A percentile compares a stretch with the other conserved stretches of the same genome.
phyloP scores from a whole-genome alignment of 208 protist species.

The Spongospora subterranea region DNA sequence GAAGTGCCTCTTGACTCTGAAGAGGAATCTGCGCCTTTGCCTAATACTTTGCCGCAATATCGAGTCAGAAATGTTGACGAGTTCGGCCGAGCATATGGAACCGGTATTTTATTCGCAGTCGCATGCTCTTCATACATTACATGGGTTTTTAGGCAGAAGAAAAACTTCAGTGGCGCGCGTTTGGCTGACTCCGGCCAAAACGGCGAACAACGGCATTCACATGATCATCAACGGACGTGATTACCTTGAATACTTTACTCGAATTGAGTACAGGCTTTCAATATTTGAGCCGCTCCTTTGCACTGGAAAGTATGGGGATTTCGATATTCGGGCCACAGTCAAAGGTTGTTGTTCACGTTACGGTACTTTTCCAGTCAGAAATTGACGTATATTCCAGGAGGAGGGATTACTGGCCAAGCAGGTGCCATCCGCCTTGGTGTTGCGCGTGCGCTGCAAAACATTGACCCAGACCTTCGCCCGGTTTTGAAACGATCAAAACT shows the following conservation, averaged over 20 bases:
- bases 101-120: not conserved
- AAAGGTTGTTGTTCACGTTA: not conserved
- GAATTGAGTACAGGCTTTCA: not conserved
- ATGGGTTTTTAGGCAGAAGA: not conserved
- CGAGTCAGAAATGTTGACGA: not conserved
- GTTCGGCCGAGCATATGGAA: conserved; percentile 42
- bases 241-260: conserved; percentile 47
- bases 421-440: conserved; percentile 31
- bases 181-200: conserved; percentile 15
- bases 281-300: not conserved
- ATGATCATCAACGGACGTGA: conserved; percentile 50
- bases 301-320: conserved; percentile 4
- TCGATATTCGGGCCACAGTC: not conserved
- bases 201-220: not conserved
- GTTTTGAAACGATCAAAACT: not conserved
- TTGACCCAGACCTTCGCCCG: conserved; percentile 7
- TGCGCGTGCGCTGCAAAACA: conserved; percentile 24
- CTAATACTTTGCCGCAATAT: not conserved
- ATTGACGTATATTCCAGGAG: not conserved
- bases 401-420: conserved; percentile 3
- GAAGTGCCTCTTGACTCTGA: not conserved
- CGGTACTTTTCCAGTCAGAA: not conserved
- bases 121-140: not conserved
- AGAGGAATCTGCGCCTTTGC: not conserved
- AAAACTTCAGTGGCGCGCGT: conserved; percentile 39